Evolutionary conservation across 805 yeast genomes (phyloP).

Genomic region (Yarrowia sp.): DNA sequence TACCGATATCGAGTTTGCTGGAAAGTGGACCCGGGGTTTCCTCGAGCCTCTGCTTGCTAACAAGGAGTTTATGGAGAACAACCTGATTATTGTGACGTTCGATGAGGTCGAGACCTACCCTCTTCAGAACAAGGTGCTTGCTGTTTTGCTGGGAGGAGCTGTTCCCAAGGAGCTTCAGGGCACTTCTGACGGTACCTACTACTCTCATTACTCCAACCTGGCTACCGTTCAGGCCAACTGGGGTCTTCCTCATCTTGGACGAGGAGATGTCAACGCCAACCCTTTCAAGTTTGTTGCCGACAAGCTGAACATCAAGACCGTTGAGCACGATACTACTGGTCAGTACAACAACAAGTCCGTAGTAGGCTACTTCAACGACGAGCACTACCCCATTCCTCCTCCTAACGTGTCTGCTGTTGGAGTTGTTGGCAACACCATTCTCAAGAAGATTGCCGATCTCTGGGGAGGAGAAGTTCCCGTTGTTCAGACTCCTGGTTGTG

Average conservation of each 20-base stretch:
- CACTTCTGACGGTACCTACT: constrained; percentile 48
- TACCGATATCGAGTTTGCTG: constrained; percentile 47
- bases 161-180: constrained; percentile 45
- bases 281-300: constrained; percentile 47
- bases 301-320: constrained; percentile 32
- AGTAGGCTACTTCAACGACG: constrained; percentile 10
- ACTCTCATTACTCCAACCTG: constrained; percentile 53
- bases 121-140: constrained; percentile 47
- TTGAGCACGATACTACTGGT: not conserved
- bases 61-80: constrained; percentile 48
- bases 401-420: constrained; percentile 2
- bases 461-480: constrained; percentile 5
- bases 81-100: constrained; percentile 49
- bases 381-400: not conserved
- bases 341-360: constrained; percentile 14
- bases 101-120: constrained; percentile 50
- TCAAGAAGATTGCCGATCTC: constrained; percentile 6
- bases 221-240: constrained; percentile 53
- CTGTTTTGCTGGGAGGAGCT: constrained; percentile 50
- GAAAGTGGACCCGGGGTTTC: constrained; percentile 48
- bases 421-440: not conserved
- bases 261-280: constrained; percentile 52
- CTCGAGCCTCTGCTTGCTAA: constrained; percentile 46
- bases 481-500: not conserved
- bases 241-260: constrained; percentile 50